phyloP scores from a whole-genome alignment of 768 basidiomycete species.

The Agrocybe pediades region DNA sequence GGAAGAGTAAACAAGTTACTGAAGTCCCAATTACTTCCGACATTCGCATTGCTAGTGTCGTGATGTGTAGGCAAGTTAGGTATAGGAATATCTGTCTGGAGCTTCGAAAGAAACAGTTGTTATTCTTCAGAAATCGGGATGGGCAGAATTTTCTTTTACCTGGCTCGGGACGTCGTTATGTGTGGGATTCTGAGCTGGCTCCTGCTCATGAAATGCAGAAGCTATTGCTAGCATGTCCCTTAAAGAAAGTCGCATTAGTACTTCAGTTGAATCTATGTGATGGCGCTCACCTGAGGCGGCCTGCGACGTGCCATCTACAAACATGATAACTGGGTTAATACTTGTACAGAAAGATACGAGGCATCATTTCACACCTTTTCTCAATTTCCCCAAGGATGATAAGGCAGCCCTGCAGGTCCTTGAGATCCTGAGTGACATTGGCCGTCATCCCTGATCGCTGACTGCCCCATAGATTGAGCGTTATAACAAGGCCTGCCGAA shows the following conservation, averaged over 20 bases:
- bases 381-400: conserved; percentile 42
- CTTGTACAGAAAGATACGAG: background rate
- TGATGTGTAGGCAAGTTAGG: too few species aligned
- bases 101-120: too few species aligned
- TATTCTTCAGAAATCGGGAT: too few species aligned
- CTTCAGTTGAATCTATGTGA: conserved; percentile 13
- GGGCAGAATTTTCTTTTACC: background rate
- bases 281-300: conserved; percentile 34
- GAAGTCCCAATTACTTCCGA: conserved; percentile 25
- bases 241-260: background rate
- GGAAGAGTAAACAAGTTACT: conserved; percentile 22
- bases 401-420: conserved; percentile 55
- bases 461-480: conserved; percentile 58
- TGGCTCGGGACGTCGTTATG: conserved; percentile 52
- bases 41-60: too few species aligned
- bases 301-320: conserved; percentile 39
- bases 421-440: conserved; percentile 45
- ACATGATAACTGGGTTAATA: background rate
- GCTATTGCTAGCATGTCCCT: conserved; percentile 67
- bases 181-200: conserved; percentile 30
- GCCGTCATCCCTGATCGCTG: conserved; percentile 36
- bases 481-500: conserved; percentile 47
- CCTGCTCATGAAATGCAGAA: conserved; percentile 53
- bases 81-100: too few species aligned
- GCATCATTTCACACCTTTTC: conserved; percentile 26